Evolutionary conservation across 2,329 filamentous ascomycete species (phyloP).

Genomic region (Paracorniculantispora psalliotae): DNA sequence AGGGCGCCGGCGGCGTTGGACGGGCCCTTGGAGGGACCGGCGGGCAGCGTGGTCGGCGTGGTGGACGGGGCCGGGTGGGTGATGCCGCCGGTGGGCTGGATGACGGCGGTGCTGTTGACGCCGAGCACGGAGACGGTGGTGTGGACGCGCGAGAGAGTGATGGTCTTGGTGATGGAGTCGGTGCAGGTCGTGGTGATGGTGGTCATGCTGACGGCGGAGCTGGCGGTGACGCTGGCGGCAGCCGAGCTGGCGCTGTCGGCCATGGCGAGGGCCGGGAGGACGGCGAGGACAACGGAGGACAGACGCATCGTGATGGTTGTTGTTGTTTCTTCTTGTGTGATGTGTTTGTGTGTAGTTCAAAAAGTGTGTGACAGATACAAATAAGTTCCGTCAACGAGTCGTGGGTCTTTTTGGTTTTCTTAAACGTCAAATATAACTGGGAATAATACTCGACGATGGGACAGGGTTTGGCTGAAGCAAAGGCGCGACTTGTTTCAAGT

Average conservation of each 20-base stretch:
- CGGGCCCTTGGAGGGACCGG: conserved; percentile 21
- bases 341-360: conserved; percentile 14
- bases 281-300: conserved; percentile 40
- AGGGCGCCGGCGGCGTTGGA: conserved; percentile 40
- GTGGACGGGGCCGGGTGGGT: conserved; percentile 13
- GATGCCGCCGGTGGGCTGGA: conserved; percentile 25
- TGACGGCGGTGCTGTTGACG: conserved; percentile 31
- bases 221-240: conserved; percentile 21
- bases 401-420: conserved; percentile 6
- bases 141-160: conserved; percentile 45
- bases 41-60: conserved; percentile 27
- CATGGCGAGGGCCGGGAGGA: conserved; percentile 50
- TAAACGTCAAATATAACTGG: conserved; percentile 10
- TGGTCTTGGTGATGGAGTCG: conserved; percentile 45
- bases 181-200: conserved; percentile 44
- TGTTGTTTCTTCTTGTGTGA: conserved; percentile 14
- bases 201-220: conserved; percentile 25
- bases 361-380: neutral
- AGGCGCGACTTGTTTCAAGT: conserved; percentile 12
- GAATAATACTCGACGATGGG: neutral
- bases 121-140: conserved; percentile 30
- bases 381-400: conserved; percentile 15
- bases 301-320: conserved; percentile 33
- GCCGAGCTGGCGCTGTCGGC: conserved; percentile 31
- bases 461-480: neutral